Percentiles rank a stretch among this genome's conserved stretches.
Evolutionary conservation across 352 stramenopile genomes (phyloP).

Genomic region (Pythium oligandrum): DNA sequence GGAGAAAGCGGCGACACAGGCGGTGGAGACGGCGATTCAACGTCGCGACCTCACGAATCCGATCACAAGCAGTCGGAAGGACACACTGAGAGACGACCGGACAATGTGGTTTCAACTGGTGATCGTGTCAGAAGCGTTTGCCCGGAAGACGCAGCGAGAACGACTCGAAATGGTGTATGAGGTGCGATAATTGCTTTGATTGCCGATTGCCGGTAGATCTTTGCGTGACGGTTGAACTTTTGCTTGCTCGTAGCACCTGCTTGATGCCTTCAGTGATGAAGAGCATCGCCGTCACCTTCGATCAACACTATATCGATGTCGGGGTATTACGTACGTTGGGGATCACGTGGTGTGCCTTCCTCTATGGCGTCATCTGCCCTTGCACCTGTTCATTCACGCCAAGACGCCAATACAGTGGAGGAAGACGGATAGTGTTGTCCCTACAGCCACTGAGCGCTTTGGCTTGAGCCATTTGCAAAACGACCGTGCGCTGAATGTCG

Average conservation of each 20-base stretch:
- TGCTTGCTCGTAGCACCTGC: too few species aligned
- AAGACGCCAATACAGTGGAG: constrained; percentile 49
- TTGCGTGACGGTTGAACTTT: too few species aligned
- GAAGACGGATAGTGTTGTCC: neutral
- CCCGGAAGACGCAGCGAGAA: constrained; percentile 35
- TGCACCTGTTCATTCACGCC: constrained; percentile 37
- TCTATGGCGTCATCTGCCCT: constrained; percentile 33
- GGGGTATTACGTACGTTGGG: constrained; percentile 32
- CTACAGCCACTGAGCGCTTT: constrained; percentile 44
- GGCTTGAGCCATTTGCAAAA: constrained; percentile 47
- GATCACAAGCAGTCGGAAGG: constrained; percentile 7
- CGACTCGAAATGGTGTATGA: constrained; percentile 45
- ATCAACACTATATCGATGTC: neutral
- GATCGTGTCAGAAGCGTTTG: constrained; percentile 49
- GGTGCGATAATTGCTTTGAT: neutral
- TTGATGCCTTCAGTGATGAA: too few species aligned
- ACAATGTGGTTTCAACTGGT: constrained; percentile 40
- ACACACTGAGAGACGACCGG: constrained; percentile 22
- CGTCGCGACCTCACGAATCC: constrained; percentile 19
- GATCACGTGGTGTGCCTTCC: constrained; percentile 29
- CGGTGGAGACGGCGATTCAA: constrained; percentile 25
- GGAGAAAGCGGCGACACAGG: constrained; percentile 36
- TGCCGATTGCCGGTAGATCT: too few species aligned
- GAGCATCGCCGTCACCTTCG: too few species aligned
- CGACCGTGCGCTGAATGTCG: constrained; percentile 37